These are phyloP conservation scores for Tolypocladium tundrense DNA, from an alignment of 2,329 filamentous ascomycete genomes.

Conservation along the genomic window DNA sequence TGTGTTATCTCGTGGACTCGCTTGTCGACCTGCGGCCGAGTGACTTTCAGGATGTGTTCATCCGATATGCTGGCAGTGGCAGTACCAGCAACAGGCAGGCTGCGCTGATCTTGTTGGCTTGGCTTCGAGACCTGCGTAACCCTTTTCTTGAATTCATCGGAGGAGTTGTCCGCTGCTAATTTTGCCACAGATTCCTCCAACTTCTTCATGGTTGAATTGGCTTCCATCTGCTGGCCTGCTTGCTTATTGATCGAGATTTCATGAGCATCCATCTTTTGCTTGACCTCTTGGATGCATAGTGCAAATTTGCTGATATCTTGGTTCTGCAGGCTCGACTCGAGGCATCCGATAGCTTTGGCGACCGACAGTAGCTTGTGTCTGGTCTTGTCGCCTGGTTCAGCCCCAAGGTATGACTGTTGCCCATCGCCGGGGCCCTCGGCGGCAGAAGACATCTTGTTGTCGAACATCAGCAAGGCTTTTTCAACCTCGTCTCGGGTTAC, in stretches of 20 bases:
- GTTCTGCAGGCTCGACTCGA: background rate
- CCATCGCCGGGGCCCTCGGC: background rate
- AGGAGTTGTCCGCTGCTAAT: background rate
- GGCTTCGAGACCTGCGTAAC: background rate
- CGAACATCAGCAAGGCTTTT: conserved; percentile 1
- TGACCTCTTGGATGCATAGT: background rate
- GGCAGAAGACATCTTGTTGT: background rate
- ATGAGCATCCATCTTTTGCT: background rate
- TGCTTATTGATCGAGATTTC: background rate
- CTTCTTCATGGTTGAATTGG: background rate
- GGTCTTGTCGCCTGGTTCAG: background rate
- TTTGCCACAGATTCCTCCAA: background rate
- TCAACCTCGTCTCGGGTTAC: conserved; percentile 1
- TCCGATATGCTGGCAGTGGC: background rate
- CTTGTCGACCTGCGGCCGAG: background rate
- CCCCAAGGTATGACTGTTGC: background rate
- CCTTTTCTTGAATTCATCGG: background rate
- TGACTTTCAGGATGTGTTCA: conserved; percentile 2
- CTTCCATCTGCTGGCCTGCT: background rate
- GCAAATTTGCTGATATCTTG: background rate
- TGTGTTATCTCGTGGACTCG: conserved; percentile 1
- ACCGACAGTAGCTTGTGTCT: background rate
- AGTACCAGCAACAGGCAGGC: background rate
- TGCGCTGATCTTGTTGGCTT: background rate
- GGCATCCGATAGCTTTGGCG: background rate